A percentile compares a stretch with the other conserved stretches of the same genome.
phyloP scores from a whole-genome alignment of 768 basidiomycete genomes.

The Floccularia luteovirens region DNA sequence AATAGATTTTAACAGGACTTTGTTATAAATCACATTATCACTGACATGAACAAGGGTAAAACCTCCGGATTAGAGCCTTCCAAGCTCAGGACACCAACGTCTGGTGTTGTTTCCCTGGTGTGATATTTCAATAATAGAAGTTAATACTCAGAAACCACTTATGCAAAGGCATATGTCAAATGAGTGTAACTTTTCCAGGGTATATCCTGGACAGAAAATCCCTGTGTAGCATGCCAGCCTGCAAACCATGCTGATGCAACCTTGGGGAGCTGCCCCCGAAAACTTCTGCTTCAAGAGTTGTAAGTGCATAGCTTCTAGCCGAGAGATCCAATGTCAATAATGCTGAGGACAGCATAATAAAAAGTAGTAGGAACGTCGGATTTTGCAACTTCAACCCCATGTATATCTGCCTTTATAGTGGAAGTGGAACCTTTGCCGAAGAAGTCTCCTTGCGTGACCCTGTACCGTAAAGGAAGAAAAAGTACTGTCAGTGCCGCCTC shows the following conservation, averaged over 20 bases:
- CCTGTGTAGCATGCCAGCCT: constrained; percentile 27
- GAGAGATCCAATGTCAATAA: background rate
- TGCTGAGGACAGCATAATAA: background rate
- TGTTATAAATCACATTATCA: too few relatives aligned
- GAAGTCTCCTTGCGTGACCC: background rate
- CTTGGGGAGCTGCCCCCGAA: too few relatives aligned
- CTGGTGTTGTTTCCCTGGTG: constrained; percentile 20
- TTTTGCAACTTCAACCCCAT: too few relatives aligned
- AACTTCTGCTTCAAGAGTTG: background rate
- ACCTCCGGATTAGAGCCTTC: constrained; percentile 29
- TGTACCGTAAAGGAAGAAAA: too few relatives aligned
- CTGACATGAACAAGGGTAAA: constrained; percentile 57
- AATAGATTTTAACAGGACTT: constrained; percentile 47
- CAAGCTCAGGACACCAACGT: constrained; percentile 19
- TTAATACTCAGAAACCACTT: constrained; percentile 11
- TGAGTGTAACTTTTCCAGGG: constrained; percentile 42
- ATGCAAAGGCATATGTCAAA: constrained; percentile 30
- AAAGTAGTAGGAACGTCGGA: background rate
- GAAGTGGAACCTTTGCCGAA: too few relatives aligned
- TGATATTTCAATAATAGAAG: background rate
- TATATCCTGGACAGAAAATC: constrained; percentile 25
- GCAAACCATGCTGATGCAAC: constrained; percentile 40
- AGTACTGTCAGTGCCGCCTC: too few relatives aligned
- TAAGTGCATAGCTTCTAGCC: background rate
- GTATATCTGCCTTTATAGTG: too few relatives aligned